Conservation (phyloP, 306 rosid genomes). For the Glycine latifolia region DNA sequence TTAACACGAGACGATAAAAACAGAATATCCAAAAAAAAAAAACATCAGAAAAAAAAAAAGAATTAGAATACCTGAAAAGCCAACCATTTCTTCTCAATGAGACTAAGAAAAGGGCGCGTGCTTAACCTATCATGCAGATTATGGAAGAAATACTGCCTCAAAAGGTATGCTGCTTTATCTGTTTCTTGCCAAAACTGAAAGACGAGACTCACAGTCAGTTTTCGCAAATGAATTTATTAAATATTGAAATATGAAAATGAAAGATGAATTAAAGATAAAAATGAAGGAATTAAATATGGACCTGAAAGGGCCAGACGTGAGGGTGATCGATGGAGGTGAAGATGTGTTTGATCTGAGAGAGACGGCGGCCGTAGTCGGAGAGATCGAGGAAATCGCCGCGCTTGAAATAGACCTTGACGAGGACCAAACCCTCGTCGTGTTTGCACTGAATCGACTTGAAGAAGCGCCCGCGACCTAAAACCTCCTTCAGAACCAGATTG, state of each 20-base stretch:
- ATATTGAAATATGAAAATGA: no score
- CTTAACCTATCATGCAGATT: slow-evolving; percentile 92
- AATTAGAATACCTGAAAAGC: slow-evolving; percentile 77
- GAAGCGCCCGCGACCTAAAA: slow-evolving; percentile 89
- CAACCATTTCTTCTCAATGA: slow-evolving; percentile 94
- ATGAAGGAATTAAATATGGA: no score
- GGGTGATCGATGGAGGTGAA: slow-evolving; percentile 73
- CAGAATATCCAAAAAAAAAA: no score
- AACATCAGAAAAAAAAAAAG: no score
- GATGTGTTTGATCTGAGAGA: slow-evolving; percentile 68
- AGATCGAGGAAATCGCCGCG: slow-evolving; percentile 91
- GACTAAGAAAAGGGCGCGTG: slow-evolving; percentile 90
- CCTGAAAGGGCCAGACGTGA: slow-evolving; percentile 99
- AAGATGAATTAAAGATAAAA: no score
- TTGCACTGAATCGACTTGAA: slow-evolving; percentile 95
- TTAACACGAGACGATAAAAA: no score
- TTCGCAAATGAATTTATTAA: no score
- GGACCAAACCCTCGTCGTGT: slow-evolving; percentile 98
- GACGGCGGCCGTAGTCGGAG: slow-evolving; percentile 77
- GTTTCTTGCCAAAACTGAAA: slow-evolving; percentile 98
- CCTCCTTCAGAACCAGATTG: slow-evolving; percentile 92
- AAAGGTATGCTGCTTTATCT: slow-evolving; percentile 92
- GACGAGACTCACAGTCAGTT: background rate
- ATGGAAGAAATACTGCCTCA: slow-evolving; percentile 91
- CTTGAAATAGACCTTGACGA: slow-evolving; percentile 97